Evolutionary conservation across 2,329 filamentous ascomycete species (phyloP), one percentile per base, ranked within the genome.

Genomic region (Tothia fuscella): DNA sequence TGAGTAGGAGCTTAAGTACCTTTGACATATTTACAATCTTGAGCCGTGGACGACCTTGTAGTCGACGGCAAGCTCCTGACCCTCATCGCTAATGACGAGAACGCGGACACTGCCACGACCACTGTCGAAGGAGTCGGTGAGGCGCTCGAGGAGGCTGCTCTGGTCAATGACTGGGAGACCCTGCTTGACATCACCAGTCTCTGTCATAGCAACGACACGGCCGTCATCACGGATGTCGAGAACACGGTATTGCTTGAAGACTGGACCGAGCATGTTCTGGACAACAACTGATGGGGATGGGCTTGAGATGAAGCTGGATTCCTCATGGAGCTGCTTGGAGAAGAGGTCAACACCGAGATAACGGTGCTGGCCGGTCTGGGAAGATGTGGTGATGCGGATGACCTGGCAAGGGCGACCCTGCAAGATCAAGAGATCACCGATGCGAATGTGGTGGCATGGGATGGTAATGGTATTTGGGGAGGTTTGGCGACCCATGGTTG

Each of bases 221-320:
- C 74, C 72, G 56, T 80, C 88, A 52, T 93, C 84, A 65, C 87
- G 80, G 66, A 98, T 82, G 73, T 98, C 91, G 49, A 98, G 82
- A 62, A 98, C 89, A 60, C 91, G 88, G 82, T 98, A 98, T 77
- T 96, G 91, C 86, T 96, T 96, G 86, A 96, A 95, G 72, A 96
- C 80, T 50, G 91, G 91, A 56, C 89, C 91, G 53, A 93, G 83
- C 87, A 98, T 96, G 72, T 89, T 96, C 82, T 98, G 91, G 58
- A 98, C 89, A 50, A 96, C 79, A 47, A 98, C 91, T 55, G 85
- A 94, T 55, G 89, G 89, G 52, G 83, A 85, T 51, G 91, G 91
- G 82, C 93, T 93, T 69, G 85, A 88, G 71, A 96, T 80, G 71
- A 94, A 95, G 57, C 82, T 89, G 44, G 86, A 94, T 81, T 98